These are phyloP conservation scores for Coemansia umbellata DNA, from an alignment of 192 early-diverging fungal genomes.

Conservation along the genomic window DNA sequence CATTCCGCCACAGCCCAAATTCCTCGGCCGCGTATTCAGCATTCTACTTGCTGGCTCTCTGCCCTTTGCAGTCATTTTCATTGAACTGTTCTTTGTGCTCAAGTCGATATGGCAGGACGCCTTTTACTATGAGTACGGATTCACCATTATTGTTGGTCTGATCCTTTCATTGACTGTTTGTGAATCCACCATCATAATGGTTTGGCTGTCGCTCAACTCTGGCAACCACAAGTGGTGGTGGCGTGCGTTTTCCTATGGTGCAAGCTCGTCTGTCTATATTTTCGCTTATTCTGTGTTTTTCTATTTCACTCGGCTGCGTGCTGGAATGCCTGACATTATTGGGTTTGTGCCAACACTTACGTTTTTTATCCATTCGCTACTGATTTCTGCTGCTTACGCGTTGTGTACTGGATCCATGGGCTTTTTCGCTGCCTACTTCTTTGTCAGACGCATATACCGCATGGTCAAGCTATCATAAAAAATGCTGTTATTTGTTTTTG, in stretches of 20 bases:
- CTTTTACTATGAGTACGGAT: constrained; percentile 64
- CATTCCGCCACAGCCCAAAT: constrained; percentile 77
- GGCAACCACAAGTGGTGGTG: constrained; percentile 92
- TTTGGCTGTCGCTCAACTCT: constrained; percentile 63
- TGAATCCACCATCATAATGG: constrained; percentile 64
- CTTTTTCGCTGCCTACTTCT: constrained; percentile 49
- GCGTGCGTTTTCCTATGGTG: constrained; percentile 78
- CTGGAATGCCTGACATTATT: constrained; percentile 51
- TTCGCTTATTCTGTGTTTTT: constrained; percentile 77
- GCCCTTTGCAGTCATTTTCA: constrained; percentile 69
- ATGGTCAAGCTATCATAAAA: constrained; percentile 30
- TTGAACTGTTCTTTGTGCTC: constrained; percentile 69
- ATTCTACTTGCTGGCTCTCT: constrained; percentile 65
- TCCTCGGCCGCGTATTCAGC: constrained; percentile 58
- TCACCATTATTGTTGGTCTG: constrained; percentile 56
- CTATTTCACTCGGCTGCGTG: constrained; percentile 62
- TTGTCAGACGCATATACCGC: constrained; percentile 39
- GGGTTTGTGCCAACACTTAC: constrained; percentile 64
- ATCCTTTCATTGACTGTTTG: constrained; percentile 58
- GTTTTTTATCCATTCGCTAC: constrained; percentile 69
- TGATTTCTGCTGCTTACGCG: constrained; percentile 62
- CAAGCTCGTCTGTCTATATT: constrained; percentile 71
- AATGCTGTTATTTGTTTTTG: no score
- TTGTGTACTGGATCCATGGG: constrained; percentile 50
- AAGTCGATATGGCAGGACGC: constrained; percentile 68